phyloP scores from a whole-genome alignment of 2,329 filamentous ascomycete species.

The Apiospora phragmitis region DNA sequence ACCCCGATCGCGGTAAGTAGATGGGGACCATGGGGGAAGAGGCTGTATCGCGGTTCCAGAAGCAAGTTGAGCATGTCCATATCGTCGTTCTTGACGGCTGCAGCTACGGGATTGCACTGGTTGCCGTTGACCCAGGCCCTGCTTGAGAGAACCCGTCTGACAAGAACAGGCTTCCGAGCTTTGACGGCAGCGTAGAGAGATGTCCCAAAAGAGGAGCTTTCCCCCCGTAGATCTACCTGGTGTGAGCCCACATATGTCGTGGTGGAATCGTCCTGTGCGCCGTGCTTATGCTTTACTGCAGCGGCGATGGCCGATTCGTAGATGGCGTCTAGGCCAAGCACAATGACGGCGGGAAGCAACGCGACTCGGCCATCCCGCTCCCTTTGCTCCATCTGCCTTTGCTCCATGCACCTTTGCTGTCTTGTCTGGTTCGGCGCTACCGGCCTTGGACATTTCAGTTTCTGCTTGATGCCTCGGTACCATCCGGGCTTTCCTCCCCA shows the following conservation, averaged over 20 bases:
- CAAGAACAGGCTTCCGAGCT: background rate
- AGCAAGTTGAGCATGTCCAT: background rate
- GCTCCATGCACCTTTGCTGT: too few relatives aligned
- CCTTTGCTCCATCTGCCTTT: background rate
- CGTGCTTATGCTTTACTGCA: background rate
- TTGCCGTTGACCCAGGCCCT: background rate
- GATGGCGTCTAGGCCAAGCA: background rate
- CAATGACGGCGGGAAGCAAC: background rate
- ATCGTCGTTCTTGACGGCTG: background rate
- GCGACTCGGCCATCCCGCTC: background rate
- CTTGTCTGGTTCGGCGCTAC: background rate
- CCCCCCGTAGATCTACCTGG: background rate
- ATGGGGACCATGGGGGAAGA: fast-evolving
- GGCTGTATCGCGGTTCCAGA: background rate
- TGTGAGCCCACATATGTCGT: background rate
- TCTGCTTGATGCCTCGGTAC: too few relatives aligned
- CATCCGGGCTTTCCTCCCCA: background rate
- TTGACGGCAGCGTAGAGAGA: background rate
- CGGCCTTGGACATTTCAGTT: too few relatives aligned
- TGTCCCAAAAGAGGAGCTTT: background rate
- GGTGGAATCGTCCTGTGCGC: background rate
- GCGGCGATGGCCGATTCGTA: background rate
- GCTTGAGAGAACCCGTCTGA: background rate
- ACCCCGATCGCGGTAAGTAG: background rate
- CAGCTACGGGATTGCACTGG: background rate